phyloP scores from a whole-genome alignment of 2,329 filamentous ascomycete species.

The Phyllosticta capitalensis region DNA sequence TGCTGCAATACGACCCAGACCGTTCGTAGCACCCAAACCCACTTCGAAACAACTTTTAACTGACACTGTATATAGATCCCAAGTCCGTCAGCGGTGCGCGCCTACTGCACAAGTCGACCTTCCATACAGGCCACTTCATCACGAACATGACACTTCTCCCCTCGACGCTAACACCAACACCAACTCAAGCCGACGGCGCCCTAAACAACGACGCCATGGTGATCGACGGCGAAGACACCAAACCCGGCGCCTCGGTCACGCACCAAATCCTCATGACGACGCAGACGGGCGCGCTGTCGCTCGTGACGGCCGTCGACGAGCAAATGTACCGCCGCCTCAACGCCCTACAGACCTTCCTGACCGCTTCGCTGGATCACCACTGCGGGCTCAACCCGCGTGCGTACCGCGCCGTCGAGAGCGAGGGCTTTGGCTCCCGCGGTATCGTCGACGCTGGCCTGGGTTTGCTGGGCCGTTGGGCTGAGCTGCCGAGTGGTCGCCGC shows the following conservation, averaged over 20 bases:
- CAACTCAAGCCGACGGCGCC: constrained; percentile 23
- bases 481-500: constrained; percentile 61
- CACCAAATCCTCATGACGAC: constrained; percentile 60
- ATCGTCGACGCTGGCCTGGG: constrained; percentile 60
- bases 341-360: constrained; percentile 70
- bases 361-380: constrained; percentile 63
- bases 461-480: constrained; percentile 65
- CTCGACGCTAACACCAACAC: constrained; percentile 45
- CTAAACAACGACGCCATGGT: constrained; percentile 31
- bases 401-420: constrained; percentile 51
- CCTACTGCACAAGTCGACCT: constrained; percentile 77
- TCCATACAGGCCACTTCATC: constrained; percentile 73
- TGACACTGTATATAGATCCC: constrained; percentile 52
- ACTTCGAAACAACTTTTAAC: background rate
- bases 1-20: constrained; percentile 90
- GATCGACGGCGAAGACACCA: constrained; percentile 18
- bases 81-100: constrained; percentile 85
- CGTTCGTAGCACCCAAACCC: constrained; percentile 48
- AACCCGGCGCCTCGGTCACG: constrained; percentile 20
- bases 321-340: constrained; percentile 73
- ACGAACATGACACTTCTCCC: constrained; percentile 69
- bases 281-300: constrained; percentile 63
- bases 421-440: constrained; percentile 45
- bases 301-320: constrained; percentile 71
- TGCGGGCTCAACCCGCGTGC: constrained; percentile 77